Evolutionary conservation across 768 basidiomycete species (phyloP), one percentile per base, ranked within the genome.

Genomic region (Pleurotus salmoneostramineus): DNA sequence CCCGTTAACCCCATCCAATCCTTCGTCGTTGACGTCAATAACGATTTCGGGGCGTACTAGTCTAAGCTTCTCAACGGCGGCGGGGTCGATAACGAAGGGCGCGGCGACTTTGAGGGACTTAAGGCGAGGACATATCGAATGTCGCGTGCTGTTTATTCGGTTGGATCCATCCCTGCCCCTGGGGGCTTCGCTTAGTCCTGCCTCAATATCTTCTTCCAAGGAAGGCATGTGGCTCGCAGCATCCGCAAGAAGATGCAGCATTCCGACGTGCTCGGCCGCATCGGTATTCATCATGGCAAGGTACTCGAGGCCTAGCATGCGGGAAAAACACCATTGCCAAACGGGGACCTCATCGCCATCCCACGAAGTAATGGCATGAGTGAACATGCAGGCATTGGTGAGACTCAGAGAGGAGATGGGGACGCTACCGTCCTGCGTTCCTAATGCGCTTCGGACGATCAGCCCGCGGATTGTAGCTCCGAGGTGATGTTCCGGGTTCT

Each of bases 341-440:
- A 55, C 40, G n/a, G 52, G 52, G 15, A 55, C 36, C 52, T 55
- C 52, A 33, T 55, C 52, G 36, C 52, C 52, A 11, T 55, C 52
- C 36, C 40, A 40, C 11, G 36, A 40, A 21, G 36, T 43, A n/a
- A 55, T n/a, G 11, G 40, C 52, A 32, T 55, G 52, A 5, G 52
- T 55, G 52, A 55, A 55, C 52, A 55, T 55, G 52, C 52, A 55
- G 5, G 40, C 40, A 40, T 43, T 55, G 52, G 52, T 55, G 14
- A 55, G 52, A 27, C 52, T 42, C 37, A 55, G 52, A 31, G 40
- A 44, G 5, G 52, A 36, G 6, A 55, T 55, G 40, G 21, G n/a
- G 35, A 55, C 43, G 36, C 40, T 55, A 21, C 52, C 52, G 10
- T 44, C 36, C 17, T 35, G 37, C 36, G 52, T 55, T 3, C 35